These are phyloP conservation scores for Trichoderma harzianum DNA, from an alignment of 2,329 filamentous ascomycete species.

Conservation along the genomic window DNA sequence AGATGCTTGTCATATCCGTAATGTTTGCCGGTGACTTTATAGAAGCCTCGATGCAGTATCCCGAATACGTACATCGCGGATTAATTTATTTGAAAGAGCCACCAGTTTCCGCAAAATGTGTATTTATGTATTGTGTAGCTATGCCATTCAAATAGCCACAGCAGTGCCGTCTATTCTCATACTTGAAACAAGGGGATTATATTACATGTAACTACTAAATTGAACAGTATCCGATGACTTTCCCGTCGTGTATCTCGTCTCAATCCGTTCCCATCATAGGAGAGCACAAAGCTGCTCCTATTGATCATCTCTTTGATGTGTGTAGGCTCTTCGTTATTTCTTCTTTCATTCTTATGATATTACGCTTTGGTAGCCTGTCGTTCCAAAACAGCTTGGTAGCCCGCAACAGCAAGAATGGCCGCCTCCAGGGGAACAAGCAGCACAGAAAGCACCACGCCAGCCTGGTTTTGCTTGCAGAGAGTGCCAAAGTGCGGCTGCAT, in stretches of 20 bases:
- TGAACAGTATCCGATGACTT: neutral
- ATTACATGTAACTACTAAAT: neutral
- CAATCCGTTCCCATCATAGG: neutral
- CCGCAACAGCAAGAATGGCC: conserved; percentile 44
- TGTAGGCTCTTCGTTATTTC: conserved; percentile 18
- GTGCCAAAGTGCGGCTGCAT: conserved; percentile 52
- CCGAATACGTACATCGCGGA: neutral
- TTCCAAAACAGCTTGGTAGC: conserved; percentile 44
- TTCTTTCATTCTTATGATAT: conserved; percentile 27
- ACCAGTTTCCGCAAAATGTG: neutral
- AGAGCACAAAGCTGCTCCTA: neutral
- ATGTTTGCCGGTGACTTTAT: neutral
- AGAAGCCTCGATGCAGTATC: neutral
- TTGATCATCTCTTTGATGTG: neutral
- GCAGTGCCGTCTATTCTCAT: neutral
- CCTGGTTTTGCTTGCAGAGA: conserved; percentile 55
- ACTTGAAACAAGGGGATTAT: neutral
- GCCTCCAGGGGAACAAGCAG: conserved; percentile 56
- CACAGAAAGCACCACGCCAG: conserved; percentile 52
- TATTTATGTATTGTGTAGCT: neutral
- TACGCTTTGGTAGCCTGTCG: conserved; percentile 34
- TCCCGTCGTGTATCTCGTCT: neutral
- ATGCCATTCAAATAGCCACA: neutral
- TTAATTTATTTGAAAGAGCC: neutral
- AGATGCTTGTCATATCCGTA: neutral